These are phyloP conservation scores for Colletotrichum australisinense DNA, from an alignment of 2,329 filamentous ascomycete genomes.

Conservation along the genomic window DNA sequence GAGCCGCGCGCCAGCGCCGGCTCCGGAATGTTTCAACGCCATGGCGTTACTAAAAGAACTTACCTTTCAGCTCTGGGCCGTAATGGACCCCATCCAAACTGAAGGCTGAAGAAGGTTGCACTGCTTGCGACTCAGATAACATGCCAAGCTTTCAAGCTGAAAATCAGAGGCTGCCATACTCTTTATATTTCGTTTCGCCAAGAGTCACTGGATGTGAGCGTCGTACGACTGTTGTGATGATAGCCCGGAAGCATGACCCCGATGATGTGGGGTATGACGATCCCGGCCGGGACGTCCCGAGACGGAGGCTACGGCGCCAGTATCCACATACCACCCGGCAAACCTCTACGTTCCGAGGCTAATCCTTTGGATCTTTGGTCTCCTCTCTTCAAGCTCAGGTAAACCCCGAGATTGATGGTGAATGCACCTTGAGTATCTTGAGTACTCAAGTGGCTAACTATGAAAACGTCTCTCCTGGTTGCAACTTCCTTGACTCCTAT, in stretches of 20 bases:
- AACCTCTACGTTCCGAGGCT: too few species aligned
- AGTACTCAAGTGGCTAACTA: too few species aligned
- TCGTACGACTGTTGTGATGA: background rate
- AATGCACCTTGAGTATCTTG: too few species aligned
- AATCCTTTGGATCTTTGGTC: too few species aligned
- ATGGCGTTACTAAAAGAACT: background rate
- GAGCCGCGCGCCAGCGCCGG: background rate
- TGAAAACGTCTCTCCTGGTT: too few species aligned
- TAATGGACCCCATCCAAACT: too few species aligned
- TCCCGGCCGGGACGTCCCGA: background rate
- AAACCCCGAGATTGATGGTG: too few species aligned
- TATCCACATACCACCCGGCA: background rate
- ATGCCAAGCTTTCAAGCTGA: background rate
- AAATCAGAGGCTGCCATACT: background rate
- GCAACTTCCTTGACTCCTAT: too few species aligned
- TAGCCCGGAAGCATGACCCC: background rate
- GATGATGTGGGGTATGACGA: background rate
- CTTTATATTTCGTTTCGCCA: background rate
- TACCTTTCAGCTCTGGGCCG: background rate
- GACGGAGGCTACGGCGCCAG: background rate
- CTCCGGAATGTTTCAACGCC: slow-evolving; percentile 20
- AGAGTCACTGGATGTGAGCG: background rate
- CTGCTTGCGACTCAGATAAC: background rate
- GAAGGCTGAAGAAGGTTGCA: background rate
- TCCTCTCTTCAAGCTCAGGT: too few species aligned